phyloP scores from a whole-genome alignment of 2,329 filamentous ascomycete genomes.

The Colletotrichum sp. region DNA sequence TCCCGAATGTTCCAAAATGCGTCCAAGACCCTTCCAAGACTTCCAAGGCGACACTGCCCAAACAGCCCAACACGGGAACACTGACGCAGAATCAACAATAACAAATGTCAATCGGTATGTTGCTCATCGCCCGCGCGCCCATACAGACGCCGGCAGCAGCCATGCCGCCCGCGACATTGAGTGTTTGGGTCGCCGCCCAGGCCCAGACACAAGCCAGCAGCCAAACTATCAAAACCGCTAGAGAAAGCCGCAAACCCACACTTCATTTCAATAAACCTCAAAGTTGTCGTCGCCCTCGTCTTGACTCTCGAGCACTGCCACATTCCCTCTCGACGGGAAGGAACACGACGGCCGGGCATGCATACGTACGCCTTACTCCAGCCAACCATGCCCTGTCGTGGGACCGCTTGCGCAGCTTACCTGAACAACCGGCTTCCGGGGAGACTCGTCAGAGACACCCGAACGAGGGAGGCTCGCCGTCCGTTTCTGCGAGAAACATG shows the following conservation, averaged over 20 bases:
- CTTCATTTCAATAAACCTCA: background rate
- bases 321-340: background rate
- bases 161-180: slow-evolving; percentile 6
- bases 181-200: slow-evolving; percentile 1
- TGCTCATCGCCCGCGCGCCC: background rate
- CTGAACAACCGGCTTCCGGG: background rate
- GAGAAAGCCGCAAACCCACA: background rate
- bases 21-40: background rate
- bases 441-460: background rate
- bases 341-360: background rate
- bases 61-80: background rate
- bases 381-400: background rate
- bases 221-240: background rate
- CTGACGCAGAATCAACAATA: background rate
- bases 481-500: background rate
- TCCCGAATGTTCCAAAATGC: slow-evolving; percentile 3
- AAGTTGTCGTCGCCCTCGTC: background rate
- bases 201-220: background rate
- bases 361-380: slow-evolving; percentile 7
- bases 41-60: background rate
- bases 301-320: slow-evolving; percentile 17
- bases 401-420: background rate
- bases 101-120: background rate
- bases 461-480: background rate
- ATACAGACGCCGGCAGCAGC: background rate